These are phyloP conservation scores for Stephanocyclus meneghinianus DNA, from an alignment of 352 stramenopile species.

Conservation along the genomic window DNA sequence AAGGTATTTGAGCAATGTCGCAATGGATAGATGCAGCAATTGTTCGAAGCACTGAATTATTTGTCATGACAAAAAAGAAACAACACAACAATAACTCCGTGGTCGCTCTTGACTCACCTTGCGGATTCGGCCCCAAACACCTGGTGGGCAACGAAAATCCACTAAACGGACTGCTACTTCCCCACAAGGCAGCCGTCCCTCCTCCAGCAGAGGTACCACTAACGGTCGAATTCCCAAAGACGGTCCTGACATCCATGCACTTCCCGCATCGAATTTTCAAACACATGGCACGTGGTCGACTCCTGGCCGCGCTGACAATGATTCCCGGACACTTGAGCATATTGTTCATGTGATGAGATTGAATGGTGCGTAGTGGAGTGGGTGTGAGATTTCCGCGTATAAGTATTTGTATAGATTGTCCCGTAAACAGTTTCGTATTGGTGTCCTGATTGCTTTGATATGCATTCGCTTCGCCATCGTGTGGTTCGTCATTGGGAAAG, in stretches of 20 bases:
- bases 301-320: slow-evolving; percentile 92
- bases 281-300: slow-evolving; percentile 90
- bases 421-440: slow-evolving; percentile 37
- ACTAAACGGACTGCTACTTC: slow-evolving; percentile 28
- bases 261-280: slow-evolving; percentile 89
- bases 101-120: not conserved
- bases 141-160: slow-evolving; percentile 31
- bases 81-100: not conserved
- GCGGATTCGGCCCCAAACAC: slow-evolving; percentile 47
- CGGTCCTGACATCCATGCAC: slow-evolving; percentile 70
- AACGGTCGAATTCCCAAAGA: slow-evolving; percentile 65
- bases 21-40: not conserved
- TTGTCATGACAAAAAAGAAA: not conserved
- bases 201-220: slow-evolving; percentile 67
- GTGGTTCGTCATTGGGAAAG: slow-evolving; percentile 10
- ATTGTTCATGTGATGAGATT: slow-evolving; percentile 78
- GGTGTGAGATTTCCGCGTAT: slow-evolving; percentile 67
- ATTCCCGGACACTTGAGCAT: slow-evolving; percentile 89
- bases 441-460: slow-evolving; percentile 9
- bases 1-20: not conserved
- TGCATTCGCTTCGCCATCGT: slow-evolving; percentile 5
- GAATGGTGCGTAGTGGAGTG: slow-evolving; percentile 71
- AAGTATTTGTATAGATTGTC: slow-evolving; percentile 73
- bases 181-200: slow-evolving; percentile 47
- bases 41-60: not conserved